phyloP scores from a whole-genome alignment of 768 basidiomycete species.

The Leccinum obscurum region DNA sequence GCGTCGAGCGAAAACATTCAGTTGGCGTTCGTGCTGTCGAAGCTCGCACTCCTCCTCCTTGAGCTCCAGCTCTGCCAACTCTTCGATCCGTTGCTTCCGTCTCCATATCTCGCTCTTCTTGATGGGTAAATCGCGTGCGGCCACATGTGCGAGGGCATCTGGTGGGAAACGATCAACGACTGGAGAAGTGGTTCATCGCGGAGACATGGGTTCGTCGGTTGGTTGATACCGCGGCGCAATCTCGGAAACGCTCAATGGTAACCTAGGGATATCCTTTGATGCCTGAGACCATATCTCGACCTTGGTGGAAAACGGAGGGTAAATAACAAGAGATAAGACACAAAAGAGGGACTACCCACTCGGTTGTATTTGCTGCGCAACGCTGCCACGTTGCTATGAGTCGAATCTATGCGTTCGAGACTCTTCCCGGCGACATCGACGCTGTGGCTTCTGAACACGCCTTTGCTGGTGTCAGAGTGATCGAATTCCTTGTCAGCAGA shows the following conservation, averaged over 20 bases:
- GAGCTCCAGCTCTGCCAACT: conserved; percentile 51
- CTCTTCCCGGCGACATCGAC: conserved; percentile 34
- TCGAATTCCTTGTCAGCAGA: conserved; percentile 38
- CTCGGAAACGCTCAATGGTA: conserved; percentile 63
- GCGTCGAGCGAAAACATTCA: conserved; percentile 62
- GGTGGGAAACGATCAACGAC: conserved; percentile 28
- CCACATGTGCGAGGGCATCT: conserved; percentile 12
- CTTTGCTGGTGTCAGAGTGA: conserved; percentile 19
- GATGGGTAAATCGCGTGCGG: conserved; percentile 15
- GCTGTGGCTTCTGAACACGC: conserved; percentile 28
- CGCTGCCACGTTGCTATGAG: conserved; percentile 61
- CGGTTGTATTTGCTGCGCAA: conserved; percentile 65
- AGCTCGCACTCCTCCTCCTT: conserved; percentile 57
- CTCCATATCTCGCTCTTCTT: conserved; percentile 31
- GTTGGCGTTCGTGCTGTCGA: conserved; percentile 52
- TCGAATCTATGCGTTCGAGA: conserved; percentile 54
- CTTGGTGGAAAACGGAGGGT: conserved; percentile 32
- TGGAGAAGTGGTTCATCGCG: conserved; percentile 40
- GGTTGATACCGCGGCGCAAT: conserved; percentile 64
- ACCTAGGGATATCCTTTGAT: conserved; percentile 60
- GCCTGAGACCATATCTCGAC: conserved; percentile 52
- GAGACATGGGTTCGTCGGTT: conserved; percentile 42
- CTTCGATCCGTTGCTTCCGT: conserved; percentile 46
- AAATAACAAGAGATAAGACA: not conserved
- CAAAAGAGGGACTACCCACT: conserved; percentile 42